Conservation (phyloP, 2,329 filamentous ascomycete genomes). For the Penicillium sp. region DNA sequence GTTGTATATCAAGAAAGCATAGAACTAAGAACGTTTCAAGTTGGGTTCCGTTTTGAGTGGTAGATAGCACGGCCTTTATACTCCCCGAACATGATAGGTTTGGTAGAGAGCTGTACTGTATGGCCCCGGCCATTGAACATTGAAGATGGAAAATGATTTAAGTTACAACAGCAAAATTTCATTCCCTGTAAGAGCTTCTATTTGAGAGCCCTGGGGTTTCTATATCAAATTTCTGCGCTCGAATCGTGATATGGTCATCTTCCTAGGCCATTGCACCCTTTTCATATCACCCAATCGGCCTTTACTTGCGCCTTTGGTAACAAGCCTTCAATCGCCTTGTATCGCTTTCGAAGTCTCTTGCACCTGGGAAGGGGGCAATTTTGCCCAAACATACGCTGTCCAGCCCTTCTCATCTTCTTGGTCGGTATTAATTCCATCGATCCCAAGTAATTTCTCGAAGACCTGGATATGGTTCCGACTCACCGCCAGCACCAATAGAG, state of each 20-base stretch:
- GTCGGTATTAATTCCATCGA: background rate
- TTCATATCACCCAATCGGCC: background rate
- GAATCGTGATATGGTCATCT: background rate
- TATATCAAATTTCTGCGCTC: background rate
- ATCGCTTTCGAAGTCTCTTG: background rate
- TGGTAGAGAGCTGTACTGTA: slow-evolving; percentile 12
- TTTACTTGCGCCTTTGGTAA: slow-evolving; percentile 1
- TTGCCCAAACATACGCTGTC: background rate
- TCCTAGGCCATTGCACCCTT: background rate
- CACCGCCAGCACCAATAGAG: background rate
- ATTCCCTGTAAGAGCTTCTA: background rate
- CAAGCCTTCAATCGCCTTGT: background rate
- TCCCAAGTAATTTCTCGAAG: background rate
- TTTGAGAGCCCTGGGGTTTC: background rate
- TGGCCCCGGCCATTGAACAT: slow-evolving; percentile 9
- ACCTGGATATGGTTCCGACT: background rate
- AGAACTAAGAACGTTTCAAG: background rate
- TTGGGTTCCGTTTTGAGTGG: slow-evolving; percentile 1
- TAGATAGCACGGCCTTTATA: slow-evolving; percentile 18
- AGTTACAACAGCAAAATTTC: background rate
- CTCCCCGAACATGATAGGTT: slow-evolving; percentile 6
- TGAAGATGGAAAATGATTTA: slow-evolving; percentile 11
- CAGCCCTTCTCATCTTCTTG: background rate
- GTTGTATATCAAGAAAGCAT: background rate
- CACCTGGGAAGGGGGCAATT: background rate